Percentiles rank a stretch among this genome's conserved stretches.
Conservation (phyloP, 2,329 filamentous ascomycete genomes). For the Paecilomyces formosus region DNA sequence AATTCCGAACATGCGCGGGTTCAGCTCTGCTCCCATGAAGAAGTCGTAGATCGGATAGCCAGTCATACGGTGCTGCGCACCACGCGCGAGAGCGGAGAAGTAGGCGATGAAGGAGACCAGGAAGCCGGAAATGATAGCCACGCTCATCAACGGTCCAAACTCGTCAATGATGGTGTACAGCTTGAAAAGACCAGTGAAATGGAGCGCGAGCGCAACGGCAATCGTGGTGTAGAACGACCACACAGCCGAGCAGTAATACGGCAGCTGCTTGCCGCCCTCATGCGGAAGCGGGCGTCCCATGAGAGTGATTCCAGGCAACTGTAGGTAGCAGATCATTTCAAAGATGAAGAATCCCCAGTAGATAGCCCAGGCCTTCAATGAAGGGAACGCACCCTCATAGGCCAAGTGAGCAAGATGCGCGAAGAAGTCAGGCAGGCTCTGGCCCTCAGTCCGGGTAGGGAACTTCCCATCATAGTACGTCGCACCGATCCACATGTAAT, state of each 20-base stretch:
- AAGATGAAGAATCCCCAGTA: conserved; percentile 93
- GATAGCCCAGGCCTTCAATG: conserved; percentile 74
- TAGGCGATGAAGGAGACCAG: conserved; percentile 78
- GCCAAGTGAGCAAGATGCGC: conserved; percentile 63
- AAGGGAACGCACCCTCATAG: conserved; percentile 79
- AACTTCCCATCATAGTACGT: conserved; percentile 84
- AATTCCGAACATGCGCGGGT: conserved; percentile 76
- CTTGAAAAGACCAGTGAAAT: conserved; percentile 77
- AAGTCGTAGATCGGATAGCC: conserved; percentile 76
- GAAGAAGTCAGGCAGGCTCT: conserved; percentile 65
- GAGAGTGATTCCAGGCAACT: conserved; percentile 77
- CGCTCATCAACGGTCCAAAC: conserved; percentile 86
- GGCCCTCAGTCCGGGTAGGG: conserved; percentile 57
- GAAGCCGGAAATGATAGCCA: conserved; percentile 87
- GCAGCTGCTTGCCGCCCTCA: conserved; percentile 73
- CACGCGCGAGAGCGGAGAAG: conserved; percentile 71
- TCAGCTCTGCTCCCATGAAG: conserved; percentile 84
- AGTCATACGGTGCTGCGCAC: conserved; percentile 87
- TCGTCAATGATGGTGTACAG: conserved; percentile 90
- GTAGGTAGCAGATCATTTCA: conserved; percentile 74
- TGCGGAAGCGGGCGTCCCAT: conserved; percentile 84
- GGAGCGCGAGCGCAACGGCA: conserved; percentile 59
- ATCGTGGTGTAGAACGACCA: conserved; percentile 84
- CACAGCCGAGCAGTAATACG: conserved; percentile 91
- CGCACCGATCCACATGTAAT: conserved; percentile 98